A percentile compares a stretch with the other conserved stretches of the same genome.
phyloP scores from a whole-genome alignment of 176 grass and related monocot genomes.

The Aechmea fasciata region DNA sequence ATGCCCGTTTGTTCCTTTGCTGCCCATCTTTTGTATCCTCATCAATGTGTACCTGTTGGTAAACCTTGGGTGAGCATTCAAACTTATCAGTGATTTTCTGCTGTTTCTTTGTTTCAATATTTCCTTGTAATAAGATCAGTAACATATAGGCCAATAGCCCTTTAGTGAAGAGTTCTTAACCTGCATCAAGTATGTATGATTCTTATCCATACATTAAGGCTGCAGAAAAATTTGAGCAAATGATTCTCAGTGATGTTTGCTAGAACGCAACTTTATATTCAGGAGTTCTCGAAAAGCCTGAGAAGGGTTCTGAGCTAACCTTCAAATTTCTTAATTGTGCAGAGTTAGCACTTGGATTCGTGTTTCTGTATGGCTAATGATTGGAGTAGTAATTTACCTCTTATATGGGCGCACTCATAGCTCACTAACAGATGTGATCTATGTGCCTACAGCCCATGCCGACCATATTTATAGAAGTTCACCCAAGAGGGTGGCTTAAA shows the following conservation, averaged over 20 bases:
- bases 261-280: background rate
- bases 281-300: background rate
- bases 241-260: background rate
- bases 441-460: conserved; percentile 26
- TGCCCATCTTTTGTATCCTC: conserved; percentile 69
- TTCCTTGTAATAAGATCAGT: background rate
- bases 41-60: conserved; percentile 63
- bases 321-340: background rate
- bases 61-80: conserved; percentile 50
- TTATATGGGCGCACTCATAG: conserved; percentile 68
- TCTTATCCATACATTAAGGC: too few relatives aligned
- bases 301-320: background rate
- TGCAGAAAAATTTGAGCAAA: too few relatives aligned
- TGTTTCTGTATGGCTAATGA: conserved; percentile 56
- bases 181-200: too few relatives aligned
- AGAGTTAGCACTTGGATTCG: conserved; percentile 61
- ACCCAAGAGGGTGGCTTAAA: background rate
- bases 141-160: background rate
- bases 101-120: background rate
- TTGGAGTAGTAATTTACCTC: conserved; percentile 54
- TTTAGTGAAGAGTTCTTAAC: background rate
- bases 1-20: conserved; percentile 58
- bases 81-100: background rate
- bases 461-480: background rate
- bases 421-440: conserved; percentile 23